Percentiles rank a stretch among this genome's conserved stretches.
Conservation (phyloP, 768 basidiomycete species). For the Boletus subcaerulescens region DNA sequence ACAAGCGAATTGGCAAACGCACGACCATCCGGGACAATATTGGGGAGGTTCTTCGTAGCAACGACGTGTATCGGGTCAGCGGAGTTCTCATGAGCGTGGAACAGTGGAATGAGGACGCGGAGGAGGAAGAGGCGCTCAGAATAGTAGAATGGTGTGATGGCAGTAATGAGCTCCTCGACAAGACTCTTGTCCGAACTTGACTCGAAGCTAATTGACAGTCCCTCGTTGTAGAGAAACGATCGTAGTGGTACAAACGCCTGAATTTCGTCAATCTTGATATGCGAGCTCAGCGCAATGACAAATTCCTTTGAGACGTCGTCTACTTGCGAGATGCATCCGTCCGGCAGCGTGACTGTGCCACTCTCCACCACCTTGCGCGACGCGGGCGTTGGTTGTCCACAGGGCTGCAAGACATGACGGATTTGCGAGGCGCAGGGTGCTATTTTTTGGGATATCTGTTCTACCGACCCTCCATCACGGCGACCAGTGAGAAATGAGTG, state of each 20-base stretch:
- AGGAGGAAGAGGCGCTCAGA: constrained; percentile 73
- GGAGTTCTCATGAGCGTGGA: constrained; percentile 64
- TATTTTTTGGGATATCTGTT: constrained; percentile 59
- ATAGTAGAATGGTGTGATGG: constrained; percentile 78
- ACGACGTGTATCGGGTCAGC: constrained; percentile 52
- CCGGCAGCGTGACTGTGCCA: constrained; percentile 65
- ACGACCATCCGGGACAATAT: constrained; percentile 60
- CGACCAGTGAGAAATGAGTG: constrained; percentile 58
- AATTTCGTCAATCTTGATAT: constrained; percentile 76
- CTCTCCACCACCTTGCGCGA: constrained; percentile 66
- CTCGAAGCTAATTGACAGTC: constrained; percentile 51
- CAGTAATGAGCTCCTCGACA: constrained; percentile 45
- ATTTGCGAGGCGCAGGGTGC: constrained; percentile 56
- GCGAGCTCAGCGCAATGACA: constrained; percentile 65
- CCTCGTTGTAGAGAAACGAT: constrained; percentile 77
- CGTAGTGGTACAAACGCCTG: constrained; percentile 73
- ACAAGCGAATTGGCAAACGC: constrained; percentile 63
- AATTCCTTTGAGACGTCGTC: constrained; percentile 71
- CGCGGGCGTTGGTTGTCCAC: constrained; percentile 63
- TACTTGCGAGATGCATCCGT: constrained; percentile 59
- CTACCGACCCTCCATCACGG: constrained; percentile 54
- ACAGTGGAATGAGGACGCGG: constrained; percentile 69
- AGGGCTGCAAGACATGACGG: constrained; percentile 56
- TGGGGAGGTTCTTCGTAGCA: constrained; percentile 52
- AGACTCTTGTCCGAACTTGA: constrained; percentile 40